These are phyloP conservation scores for Porogramme epimiltina DNA, from an alignment of 1,284 basidiomycete genomes.

Conservation along the genomic window DNA sequence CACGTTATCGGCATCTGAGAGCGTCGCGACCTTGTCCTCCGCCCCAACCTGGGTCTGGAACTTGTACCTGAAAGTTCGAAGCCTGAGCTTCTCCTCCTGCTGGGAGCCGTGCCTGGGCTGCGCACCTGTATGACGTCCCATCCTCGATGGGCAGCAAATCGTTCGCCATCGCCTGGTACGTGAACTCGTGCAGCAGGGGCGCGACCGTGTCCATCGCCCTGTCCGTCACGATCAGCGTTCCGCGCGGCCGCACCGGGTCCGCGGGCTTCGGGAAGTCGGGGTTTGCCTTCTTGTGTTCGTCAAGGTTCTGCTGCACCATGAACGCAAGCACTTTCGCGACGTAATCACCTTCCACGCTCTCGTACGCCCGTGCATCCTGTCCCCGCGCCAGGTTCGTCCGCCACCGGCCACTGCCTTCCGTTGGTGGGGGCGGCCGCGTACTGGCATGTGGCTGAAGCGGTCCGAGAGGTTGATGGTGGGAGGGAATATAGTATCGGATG, in stretches of 20 bases:
- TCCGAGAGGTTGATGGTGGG: conserved; percentile 84
- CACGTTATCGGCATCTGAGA: conserved; percentile 87
- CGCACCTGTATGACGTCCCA: conserved; percentile 85
- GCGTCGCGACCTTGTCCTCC: conserved; percentile 85
- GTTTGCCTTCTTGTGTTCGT: conserved; percentile 85
- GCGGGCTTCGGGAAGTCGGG: conserved; percentile 81
- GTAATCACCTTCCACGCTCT: conserved; percentile 70
- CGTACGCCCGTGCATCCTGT: conserved; percentile 61
- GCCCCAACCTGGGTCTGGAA: conserved; percentile 84
- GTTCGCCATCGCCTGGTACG: conserved; percentile 98
- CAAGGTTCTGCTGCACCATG: conserved; percentile 80
- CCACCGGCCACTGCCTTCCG: conserved; percentile 66
- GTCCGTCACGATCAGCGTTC: conserved; percentile 91
- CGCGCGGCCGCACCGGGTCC: conserved; percentile 73
- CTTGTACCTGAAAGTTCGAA: conserved; percentile 63
- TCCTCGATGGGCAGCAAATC: conserved; percentile 90
- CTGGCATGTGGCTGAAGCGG: conserved; percentile 71
- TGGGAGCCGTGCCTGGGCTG: conserved; percentile 12
- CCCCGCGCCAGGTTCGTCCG: conserved; percentile 75
- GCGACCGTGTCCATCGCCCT: conserved; percentile 92
- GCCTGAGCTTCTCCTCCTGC: not conserved
- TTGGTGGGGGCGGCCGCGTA: conserved; percentile 62
- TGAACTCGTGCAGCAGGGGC: conserved; percentile 96
- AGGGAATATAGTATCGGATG: conserved; percentile 92
- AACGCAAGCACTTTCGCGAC: conserved; percentile 80